phyloP scores from a whole-genome alignment of 192 early-diverging fungal species.

The Linnemannia elongata region DNA sequence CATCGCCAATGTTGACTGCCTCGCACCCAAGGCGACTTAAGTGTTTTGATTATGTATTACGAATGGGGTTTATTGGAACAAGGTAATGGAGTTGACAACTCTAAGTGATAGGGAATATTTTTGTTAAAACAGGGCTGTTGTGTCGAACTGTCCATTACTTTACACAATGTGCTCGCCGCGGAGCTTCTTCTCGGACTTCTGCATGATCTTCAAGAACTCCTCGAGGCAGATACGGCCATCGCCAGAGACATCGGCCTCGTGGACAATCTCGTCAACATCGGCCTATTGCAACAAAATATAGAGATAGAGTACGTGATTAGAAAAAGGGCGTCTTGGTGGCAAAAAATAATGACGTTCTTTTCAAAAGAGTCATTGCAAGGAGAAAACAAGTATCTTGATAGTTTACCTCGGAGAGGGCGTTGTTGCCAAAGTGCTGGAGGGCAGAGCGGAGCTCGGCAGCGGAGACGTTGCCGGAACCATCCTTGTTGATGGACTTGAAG shows the following conservation, averaged over 20 bases:
- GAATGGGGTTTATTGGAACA: slow-evolving; percentile 1
- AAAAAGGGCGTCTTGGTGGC: too few species aligned
- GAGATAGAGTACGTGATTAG: not conserved
- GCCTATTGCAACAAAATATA: not conserved
- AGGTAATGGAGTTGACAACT: not conserved
- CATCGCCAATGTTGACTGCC: too few species aligned
- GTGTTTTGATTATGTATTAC: not conserved
- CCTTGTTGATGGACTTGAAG: slow-evolving; percentile 37
- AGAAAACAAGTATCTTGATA: not conserved
- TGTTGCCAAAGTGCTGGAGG: slow-evolving; percentile 34
- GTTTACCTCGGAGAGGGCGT: slow-evolving; percentile 28
- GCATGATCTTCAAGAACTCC: slow-evolving; percentile 88
- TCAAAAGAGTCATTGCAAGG: too few species aligned
- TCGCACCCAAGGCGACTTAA: too few species aligned
- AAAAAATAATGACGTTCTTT: too few species aligned
- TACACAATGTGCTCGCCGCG: slow-evolving; percentile 36
- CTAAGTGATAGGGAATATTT: slow-evolving; percentile 10
- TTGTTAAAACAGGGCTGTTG: not conserved
- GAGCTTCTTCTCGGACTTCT: slow-evolving; percentile 37
- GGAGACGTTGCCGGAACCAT: slow-evolving; percentile 29
- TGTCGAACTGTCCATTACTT: not conserved
- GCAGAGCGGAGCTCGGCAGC: slow-evolving; percentile 32
- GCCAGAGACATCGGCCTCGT: slow-evolving; percentile 83
- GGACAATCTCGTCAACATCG: slow-evolving; percentile 69
- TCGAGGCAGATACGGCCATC: slow-evolving; percentile 91